These are phyloP conservation scores for Microdochium paspali DNA, from an alignment of 2,329 filamentous ascomycete genomes.

Conservation along the genomic window DNA sequence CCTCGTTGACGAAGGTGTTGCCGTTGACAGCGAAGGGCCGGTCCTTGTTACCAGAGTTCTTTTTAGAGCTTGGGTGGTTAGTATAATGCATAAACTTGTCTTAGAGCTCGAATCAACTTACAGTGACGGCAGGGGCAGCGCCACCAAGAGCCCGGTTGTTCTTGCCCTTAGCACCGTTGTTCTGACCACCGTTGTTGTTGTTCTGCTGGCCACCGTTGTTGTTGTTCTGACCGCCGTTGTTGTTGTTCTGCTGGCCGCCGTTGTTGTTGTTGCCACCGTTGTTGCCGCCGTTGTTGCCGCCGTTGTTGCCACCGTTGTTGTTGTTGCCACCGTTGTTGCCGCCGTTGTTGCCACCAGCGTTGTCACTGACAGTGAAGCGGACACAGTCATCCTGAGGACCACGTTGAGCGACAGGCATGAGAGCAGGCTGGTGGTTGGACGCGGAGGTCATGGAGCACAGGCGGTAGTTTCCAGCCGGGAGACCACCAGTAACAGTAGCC, in stretches of 20 bases:
- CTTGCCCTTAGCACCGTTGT: conserved; percentile 1
- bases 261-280: conserved; percentile 9
- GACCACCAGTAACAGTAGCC: conserved; percentile 45
- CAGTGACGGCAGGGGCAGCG: not conserved
- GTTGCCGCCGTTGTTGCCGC: conserved; percentile 7
- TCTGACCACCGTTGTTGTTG: conserved; percentile 2
- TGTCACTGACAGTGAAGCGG: conserved; percentile 40
- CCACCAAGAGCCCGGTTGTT: conserved; percentile 3
- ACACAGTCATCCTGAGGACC: conserved; percentile 58
- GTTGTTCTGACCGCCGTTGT: conserved; percentile 2
- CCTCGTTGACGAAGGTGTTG: conserved; percentile 41
- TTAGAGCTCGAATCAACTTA: not conserved
- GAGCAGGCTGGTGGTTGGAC: conserved; percentile 57
- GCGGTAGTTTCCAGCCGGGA: conserved; percentile 54
- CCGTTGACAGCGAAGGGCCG: conserved; percentile 49
- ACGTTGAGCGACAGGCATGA: conserved; percentile 59
- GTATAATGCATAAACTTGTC: conserved; percentile 8
- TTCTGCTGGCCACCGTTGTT: conserved; percentile 3
- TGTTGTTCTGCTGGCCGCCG: not conserved
- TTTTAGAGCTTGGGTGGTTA: conserved; percentile 39
- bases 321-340: conserved; percentile 6
- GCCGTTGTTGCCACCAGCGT: conserved; percentile 7
- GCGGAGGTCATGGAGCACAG: conserved; percentile 54
- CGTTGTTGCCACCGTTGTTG: conserved; percentile 9
- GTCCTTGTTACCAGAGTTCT: conserved; percentile 32